phyloP scores from a whole-genome alignment of 257 asterid genomes.

The Lantana camara region DNA sequence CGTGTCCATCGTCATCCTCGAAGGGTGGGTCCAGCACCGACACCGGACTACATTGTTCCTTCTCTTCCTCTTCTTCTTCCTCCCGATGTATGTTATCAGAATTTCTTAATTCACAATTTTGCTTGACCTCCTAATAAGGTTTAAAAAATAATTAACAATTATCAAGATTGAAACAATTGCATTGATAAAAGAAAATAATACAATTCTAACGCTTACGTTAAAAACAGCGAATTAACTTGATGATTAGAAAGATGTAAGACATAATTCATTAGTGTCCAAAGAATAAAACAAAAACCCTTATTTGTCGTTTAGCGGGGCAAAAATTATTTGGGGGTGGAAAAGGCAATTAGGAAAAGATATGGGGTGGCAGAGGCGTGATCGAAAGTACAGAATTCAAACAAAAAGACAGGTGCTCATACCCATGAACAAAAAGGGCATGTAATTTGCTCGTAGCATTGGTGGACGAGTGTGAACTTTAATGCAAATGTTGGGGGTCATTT shows the following conservation, averaged over 20 bases:
- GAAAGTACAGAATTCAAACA: constrained; percentile 42
- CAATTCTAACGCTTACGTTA: constrained; percentile 22
- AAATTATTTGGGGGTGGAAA: constrained; percentile 32
- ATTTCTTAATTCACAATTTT: constrained; percentile 25
- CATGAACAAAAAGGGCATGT: constrained; percentile 31
- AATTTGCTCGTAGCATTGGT: constrained; percentile 24
- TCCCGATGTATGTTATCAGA: constrained; percentile 15
- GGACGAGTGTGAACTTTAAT: constrained; percentile 11
- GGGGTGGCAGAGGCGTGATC: constrained; percentile 58
- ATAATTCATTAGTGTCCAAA: constrained; percentile 32
- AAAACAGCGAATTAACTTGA: constrained; percentile 11
- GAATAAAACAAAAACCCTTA: constrained; percentile 32
- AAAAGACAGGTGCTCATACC: constrained; percentile 29
- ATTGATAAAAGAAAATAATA: not conserved
- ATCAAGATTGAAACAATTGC: not conserved
- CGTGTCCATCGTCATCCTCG: constrained; percentile 53
- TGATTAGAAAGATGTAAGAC: constrained; percentile 16
- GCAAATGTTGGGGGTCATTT: constrained; percentile 28
- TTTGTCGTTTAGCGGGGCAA: constrained; percentile 47
- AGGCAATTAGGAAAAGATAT: constrained; percentile 39
- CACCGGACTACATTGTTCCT: constrained; percentile 84
- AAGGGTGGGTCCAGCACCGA: constrained; percentile 73
- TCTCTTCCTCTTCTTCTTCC: constrained; percentile 60
- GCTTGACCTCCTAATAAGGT: constrained; percentile 43
- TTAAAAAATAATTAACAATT: not conserved